Conservation (phyloP, 257 asterid genomes). For the Solanum paucissectum region DNA sequence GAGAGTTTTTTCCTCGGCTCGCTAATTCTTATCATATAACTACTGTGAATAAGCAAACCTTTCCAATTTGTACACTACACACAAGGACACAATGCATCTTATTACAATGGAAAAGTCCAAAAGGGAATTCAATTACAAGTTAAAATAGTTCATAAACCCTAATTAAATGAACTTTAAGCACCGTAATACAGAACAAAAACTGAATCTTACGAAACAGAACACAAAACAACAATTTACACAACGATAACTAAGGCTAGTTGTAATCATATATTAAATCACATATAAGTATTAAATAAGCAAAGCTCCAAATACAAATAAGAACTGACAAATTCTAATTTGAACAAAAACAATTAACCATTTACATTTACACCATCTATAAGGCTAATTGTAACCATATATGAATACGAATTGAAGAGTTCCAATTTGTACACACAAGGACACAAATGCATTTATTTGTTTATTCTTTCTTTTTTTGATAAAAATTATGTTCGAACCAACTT, state of each 20-base stretch:
- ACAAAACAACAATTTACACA: not conserved
- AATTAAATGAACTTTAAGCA: not conserved
- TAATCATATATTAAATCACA: not conserved
- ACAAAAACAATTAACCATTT: not conserved
- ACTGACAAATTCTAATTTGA: not conserved
- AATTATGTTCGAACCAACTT: not conserved
- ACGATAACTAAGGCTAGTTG: not conserved
- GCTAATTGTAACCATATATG: not conserved
- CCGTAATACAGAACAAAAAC: not conserved
- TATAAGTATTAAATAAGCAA: not conserved
- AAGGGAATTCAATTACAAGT: not conserved
- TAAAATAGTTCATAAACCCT: not conserved
- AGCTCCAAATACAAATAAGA: not conserved
- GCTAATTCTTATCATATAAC: not conserved
- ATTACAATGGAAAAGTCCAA: not conserved
- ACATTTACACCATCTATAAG: not conserved
- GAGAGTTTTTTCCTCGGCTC: not conserved
- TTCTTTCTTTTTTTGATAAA: not conserved
- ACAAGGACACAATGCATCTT: not conserved
- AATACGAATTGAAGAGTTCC: not conserved
- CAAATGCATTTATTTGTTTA: not conserved
- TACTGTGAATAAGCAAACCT: not conserved
- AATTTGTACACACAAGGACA: not conserved
- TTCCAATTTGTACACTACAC: not conserved
- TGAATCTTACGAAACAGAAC: not conserved